Base-by-base conservation (phyloP, 2,329 filamentous ascomycete genomes). In the Trichocomaceae sp. region DNA sequence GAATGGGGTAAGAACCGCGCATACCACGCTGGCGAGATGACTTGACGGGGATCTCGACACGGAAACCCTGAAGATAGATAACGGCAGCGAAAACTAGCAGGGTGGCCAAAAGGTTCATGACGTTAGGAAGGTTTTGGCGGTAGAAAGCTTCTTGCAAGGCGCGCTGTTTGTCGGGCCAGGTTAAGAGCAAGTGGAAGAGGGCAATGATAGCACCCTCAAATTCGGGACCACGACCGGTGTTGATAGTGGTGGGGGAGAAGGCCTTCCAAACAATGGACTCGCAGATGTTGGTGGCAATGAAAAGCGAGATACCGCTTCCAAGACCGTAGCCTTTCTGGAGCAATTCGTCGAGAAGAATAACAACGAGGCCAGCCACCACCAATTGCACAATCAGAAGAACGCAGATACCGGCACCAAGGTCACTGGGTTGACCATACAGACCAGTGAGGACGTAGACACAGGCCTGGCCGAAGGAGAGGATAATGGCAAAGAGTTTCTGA, bases 251-350 rank as follows among this genome's bases (percentile, higher is more conserved):
- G 55, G 95, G 95, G 52, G 92, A 97, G 82, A 99, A 97, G 51
- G 95, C 93, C 83, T 96, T 96, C 93, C 93, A 99, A 79, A 99
- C 88, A 75, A 99, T 99, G 56, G 92, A 96, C 82, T 99, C 93
- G 88, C 93, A 99, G 70, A 99, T 97, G 83, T 97, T 97, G 80
- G 93, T 99, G 64, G 93, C 93, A 72, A 99, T 99, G 83, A 99
- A 99, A 61, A 99, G 88, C 47, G 92, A 97, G 74, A 99, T 99
- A 78, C 93, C 93, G 71, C 89, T 95, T 76, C 93, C 93, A 62
- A 99, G 87, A 76, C 93, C 93, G 70, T 99, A 99, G 64, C 93
- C 93, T 84, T 99, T 99, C 80, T 99, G 95, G 67, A 99, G 87
- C 58, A 99, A 86, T 83, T 99, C 93, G 69, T 99, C 93, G 57